phyloP scores from a whole-genome alignment of 1,284 basidiomycete genomes.

The Tremellales sp. region DNA sequence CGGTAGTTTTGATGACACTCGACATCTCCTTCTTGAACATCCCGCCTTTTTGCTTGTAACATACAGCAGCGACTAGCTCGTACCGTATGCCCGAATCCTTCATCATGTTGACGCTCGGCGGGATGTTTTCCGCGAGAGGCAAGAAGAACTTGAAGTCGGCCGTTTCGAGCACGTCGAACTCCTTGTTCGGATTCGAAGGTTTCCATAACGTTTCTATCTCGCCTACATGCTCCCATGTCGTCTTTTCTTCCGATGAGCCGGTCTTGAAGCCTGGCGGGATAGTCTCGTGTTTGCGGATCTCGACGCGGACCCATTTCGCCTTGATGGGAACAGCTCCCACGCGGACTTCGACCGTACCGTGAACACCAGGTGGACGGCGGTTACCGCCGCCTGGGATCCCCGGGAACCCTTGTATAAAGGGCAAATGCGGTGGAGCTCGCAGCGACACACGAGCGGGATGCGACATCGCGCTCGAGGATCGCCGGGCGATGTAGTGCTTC shows the following conservation, averaged over 20 bases:
- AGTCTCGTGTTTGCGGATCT: conserved; percentile 78
- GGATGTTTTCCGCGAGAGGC: conserved; percentile 77
- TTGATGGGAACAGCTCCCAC: conserved; percentile 67
- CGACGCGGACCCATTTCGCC: conserved; percentile 82
- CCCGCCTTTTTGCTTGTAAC: conserved; percentile 74
- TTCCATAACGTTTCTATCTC: conserved; percentile 42
- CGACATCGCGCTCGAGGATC: neutral
- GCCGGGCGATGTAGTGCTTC: neutral
- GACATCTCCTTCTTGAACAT: conserved; percentile 67
- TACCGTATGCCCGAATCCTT: conserved; percentile 75
- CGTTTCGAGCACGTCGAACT: conserved; percentile 63
- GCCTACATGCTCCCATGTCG: conserved; percentile 51
- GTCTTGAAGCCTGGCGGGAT: conserved; percentile 23
- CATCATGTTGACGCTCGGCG: conserved; percentile 71
- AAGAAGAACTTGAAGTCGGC: conserved; percentile 68
- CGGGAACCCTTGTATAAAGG: conserved; percentile 46
- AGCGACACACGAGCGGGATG: conserved; percentile 35
- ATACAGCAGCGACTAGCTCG: conserved; percentile 76
- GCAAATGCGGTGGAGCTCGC: conserved; percentile 46
- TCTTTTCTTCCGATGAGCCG: conserved; percentile 57
- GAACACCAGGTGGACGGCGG: conserved; percentile 34
- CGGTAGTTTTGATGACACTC: conserved; percentile 57
- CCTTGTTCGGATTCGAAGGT: conserved; percentile 41
- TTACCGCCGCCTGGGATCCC: conserved; percentile 34
- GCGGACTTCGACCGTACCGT: conserved; percentile 69